Evolutionary conservation across 2,329 filamentous ascomycete genomes (phyloP).

Genomic region (Clonostachys rosea): DNA sequence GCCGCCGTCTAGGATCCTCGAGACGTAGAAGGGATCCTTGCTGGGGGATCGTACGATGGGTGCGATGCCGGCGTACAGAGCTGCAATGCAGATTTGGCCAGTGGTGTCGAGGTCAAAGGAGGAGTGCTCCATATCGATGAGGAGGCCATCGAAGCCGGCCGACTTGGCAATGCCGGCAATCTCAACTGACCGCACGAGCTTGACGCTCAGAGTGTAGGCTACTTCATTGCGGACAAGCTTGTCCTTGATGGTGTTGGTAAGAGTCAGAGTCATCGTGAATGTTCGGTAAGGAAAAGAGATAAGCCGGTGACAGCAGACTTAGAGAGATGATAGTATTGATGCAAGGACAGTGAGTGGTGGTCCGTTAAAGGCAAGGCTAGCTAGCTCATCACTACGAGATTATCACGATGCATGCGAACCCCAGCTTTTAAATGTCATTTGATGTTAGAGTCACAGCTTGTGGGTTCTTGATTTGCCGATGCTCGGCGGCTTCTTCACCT

Average conservation of each 20-base stretch:
- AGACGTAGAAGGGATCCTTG: constrained; percentile 20
- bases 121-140: constrained; percentile 29
- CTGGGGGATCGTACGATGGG: constrained; percentile 22
- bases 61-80: constrained; percentile 15
- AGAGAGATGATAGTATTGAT: no score
- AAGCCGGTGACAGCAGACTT: no score
- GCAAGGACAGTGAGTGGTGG: no score
- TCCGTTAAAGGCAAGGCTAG: no score
- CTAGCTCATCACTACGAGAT: no score
- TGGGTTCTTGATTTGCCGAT: no score
- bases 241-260: constrained; percentile 16
- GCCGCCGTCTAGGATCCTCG: constrained; percentile 20
- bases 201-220: constrained; percentile 17
- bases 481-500: no score
- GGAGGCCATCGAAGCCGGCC: constrained; percentile 21
- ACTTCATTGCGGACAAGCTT: constrained; percentile 15
- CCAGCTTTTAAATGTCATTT: no score
- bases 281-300: background rate
- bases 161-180: constrained; percentile 20
- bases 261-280: constrained; percentile 10
- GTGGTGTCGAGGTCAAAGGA: constrained; percentile 15
- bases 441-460: no score
- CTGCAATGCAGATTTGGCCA: constrained; percentile 15
- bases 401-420: no score
- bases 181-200: constrained; percentile 10